Base-by-base conservation (phyloP, 2,329 filamentous ascomycete species). In the Diplodia corticola region DNA sequence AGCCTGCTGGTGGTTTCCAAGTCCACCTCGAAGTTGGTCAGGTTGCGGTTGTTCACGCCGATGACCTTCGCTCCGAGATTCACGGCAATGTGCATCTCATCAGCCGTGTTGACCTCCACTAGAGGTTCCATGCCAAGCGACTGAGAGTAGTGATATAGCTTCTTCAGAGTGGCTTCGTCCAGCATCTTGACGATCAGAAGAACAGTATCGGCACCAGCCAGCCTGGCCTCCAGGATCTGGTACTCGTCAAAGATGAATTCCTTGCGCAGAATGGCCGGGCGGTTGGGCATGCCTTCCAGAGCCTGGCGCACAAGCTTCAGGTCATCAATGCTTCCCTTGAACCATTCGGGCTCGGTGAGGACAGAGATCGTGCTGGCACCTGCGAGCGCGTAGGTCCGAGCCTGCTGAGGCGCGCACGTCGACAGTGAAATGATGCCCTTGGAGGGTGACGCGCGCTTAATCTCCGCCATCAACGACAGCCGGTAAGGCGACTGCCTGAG, bases 211-310 rank as follows among this genome's bases (percentile, higher is more conserved):
- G 95, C 95, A 70, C 95, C 95, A 13, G 94, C 93, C 65, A 99
- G 81, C 55, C 96, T 86, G 30, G 93, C 95, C 79, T 99, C 95
- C 6, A 99, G 84, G 64, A 99, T 98, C 78, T 99, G 95, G 75
- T 99, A 99, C 76, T 98, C 93, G 53, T 98, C 93, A 73, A 98
- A 99, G 48, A 99, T 88, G 73, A 99, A 99, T 72, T 99, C 95
- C 76, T 99, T 99, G 26, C 96, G 89, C 33, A 99, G 81, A 13
- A 99, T 86, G 1, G 94, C 96, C 2, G 95, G 96, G 63, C 95
- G 86, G 76, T 97, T 96, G 1, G 92, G 89, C 89, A 99, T 93
- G 13, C 91, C 90, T 72, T 93, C 88, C n/a, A 99, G 82, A 57
- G 91, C 93, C 77, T 94, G 91, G 51, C 95, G 88, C 33, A 98